Conservation (phyloP, 2,329 filamentous ascomycete species). For the Huntiella decipiens region DNA sequence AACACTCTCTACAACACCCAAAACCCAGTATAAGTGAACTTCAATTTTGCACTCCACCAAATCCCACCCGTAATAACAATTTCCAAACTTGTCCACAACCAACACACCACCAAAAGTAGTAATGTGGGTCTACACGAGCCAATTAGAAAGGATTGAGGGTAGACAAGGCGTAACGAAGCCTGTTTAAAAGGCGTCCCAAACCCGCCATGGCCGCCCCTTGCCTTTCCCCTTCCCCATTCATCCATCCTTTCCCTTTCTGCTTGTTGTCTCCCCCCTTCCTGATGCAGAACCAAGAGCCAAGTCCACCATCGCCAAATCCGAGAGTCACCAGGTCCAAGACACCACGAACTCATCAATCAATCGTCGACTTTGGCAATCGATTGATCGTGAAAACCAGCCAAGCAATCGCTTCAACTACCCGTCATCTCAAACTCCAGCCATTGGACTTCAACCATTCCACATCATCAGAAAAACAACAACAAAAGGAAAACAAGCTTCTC, state of each 20-base stretch:
- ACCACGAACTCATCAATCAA: background rate
- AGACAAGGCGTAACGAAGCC: background rate
- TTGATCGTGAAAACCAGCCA: too few relatives aligned
- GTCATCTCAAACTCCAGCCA: too few relatives aligned
- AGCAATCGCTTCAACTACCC: too few relatives aligned
- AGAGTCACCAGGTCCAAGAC: slow-evolving; percentile 4
- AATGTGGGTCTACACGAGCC: slow-evolving; percentile 1
- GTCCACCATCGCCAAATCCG: slow-evolving; percentile 6
- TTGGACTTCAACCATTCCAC: too few relatives aligned
- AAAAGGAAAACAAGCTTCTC: slow-evolving; percentile 18
- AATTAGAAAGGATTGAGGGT: slow-evolving; percentile 6
- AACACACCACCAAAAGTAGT: background rate
- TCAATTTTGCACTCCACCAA: background rate
- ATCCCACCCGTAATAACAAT: too few relatives aligned
- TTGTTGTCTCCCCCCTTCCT: background rate
- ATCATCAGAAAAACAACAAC: too few relatives aligned
- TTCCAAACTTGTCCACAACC: too few relatives aligned
- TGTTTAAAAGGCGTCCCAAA: slow-evolving; percentile 9
- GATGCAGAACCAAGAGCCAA: background rate
- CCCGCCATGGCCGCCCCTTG: slow-evolving; percentile 4
- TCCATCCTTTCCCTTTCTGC: background rate
- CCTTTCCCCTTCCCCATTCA: slow-evolving; percentile 6
- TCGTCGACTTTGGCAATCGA: too few relatives aligned
- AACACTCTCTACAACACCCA: background rate
- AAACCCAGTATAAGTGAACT: background rate